These are phyloP conservation scores for Geotrichum bryndzae DNA, from an alignment of 1,139 yeast genomes.

Conservation along the genomic window DNA sequence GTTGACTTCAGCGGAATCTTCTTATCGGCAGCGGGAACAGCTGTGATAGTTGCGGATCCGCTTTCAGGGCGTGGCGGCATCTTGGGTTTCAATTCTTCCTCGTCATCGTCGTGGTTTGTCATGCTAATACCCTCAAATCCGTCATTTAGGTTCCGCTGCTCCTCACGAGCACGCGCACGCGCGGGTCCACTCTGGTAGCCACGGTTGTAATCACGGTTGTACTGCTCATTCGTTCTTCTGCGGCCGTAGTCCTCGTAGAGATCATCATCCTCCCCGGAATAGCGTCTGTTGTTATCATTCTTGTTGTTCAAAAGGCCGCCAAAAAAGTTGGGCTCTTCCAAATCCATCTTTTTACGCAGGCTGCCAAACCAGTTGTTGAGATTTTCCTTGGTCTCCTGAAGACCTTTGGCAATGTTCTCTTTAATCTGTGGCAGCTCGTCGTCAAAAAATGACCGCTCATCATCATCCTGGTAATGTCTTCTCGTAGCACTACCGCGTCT, in stretches of 20 bases:
- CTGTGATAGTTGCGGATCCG: neutral
- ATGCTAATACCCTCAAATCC: conserved; percentile 33
- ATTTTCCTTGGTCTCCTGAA: conserved; percentile 76
- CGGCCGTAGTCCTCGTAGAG: conserved; percentile 20
- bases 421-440: conserved; percentile 59
- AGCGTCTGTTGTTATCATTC: conserved; percentile 17
- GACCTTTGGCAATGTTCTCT: conserved; percentile 66
- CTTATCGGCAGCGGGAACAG: conserved; percentile 28
- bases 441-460: conserved; percentile 47
- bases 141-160: conserved; percentile 7
- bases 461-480: conserved; percentile 31
- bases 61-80: conserved; percentile 8
- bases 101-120: conserved; percentile 21
- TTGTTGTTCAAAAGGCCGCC: conserved; percentile 25
- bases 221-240: neutral
- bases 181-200: conserved; percentile 9
- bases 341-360: conserved; percentile 52
- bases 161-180: conserved; percentile 1
- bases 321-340: conserved; percentile 28
- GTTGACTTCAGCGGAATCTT: conserved; percentile 51
- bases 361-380: conserved; percentile 81
- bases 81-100: conserved; percentile 31
- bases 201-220: neutral
- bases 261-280: conserved; percentile 18
- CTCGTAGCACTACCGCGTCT: conserved; percentile 16